A percentile compares a stretch with the other conserved stretches of the same genome.
These are phyloP conservation scores for Penicillium sp. DNA, from an alignment of 2,329 filamentous ascomycete species.

Conservation along the genomic window DNA sequence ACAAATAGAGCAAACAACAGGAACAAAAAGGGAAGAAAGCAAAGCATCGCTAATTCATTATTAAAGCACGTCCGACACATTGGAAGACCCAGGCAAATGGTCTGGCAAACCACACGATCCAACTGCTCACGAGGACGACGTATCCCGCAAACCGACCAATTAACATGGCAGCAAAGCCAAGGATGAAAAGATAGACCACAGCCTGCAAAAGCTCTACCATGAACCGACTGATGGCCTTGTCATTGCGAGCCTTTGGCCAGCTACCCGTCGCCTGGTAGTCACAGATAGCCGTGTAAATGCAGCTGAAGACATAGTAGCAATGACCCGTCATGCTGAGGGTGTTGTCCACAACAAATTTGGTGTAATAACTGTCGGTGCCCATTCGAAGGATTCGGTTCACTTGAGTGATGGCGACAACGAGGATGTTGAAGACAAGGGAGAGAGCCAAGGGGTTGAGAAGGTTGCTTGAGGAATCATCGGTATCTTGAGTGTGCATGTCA, in stretches of 20 bases:
- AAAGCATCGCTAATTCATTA: slow-evolving; percentile 4
- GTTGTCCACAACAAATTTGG: slow-evolving; percentile 25
- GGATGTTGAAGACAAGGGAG: slow-evolving; percentile 33
- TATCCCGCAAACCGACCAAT: slow-evolving; percentile 34
- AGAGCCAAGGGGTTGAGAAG: slow-evolving; percentile 24
- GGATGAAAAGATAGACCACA: slow-evolving; percentile 34
- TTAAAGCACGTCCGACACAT: slow-evolving; percentile 27
- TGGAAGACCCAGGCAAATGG: slow-evolving; percentile 37
- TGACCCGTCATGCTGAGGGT: slow-evolving; percentile 35
- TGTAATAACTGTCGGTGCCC: slow-evolving; percentile 25
- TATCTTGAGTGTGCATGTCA: slow-evolving; percentile 14
- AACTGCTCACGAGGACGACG: slow-evolving; percentile 35
- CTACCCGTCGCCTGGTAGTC: slow-evolving; percentile 34
- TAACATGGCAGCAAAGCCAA: slow-evolving; percentile 34
- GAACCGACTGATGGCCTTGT: slow-evolving; percentile 31
- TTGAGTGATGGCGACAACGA: slow-evolving; percentile 30
- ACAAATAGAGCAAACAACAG: background rate
- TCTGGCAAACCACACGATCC: slow-evolving; percentile 39
- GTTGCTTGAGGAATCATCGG: slow-evolving; percentile 14
- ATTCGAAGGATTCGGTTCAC: slow-evolving; percentile 26
- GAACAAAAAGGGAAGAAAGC: background rate
- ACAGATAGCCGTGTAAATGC: slow-evolving; percentile 26
- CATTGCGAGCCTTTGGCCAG: slow-evolving; percentile 29
- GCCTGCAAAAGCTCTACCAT: slow-evolving; percentile 35
- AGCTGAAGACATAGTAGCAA: slow-evolving; percentile 30